Base-by-base conservation (phyloP, 768 basidiomycete species). In the Naematelia aurantialba region DNA sequence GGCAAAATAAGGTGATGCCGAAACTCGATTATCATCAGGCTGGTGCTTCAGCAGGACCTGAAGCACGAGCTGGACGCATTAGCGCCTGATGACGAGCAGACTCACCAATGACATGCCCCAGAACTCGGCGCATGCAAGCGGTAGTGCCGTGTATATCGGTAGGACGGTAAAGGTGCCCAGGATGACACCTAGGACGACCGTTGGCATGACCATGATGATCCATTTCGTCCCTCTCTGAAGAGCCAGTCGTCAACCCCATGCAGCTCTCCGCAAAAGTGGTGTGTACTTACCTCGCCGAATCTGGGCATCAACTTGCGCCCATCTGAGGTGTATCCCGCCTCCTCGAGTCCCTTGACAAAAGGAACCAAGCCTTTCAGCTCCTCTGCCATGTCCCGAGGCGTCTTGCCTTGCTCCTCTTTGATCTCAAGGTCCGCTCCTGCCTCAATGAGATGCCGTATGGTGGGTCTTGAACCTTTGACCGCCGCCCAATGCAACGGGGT, bases 401-500 rank as follows among this genome's bases (percentile, higher is more conserved):
- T 93, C 71, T 96, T 85, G 5, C 89, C 89, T 53, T 87, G 85
- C 10, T 82, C 83, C 66, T 96, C 92, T 69, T 88, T 89, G 5
- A 86, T 85, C 31, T 80, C 81, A 21, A 94, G 78, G 71, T 91
- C 89, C 0, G 86, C 89, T 0, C 91, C 94, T 42, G 87, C 88
- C 69, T 92, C 89, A 19, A 96, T 76, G 14, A 99, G 79, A 49
- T 87, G 83, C 46, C 88, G 83, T 51, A 99, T 94, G 70, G 89
- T 89, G 5, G 86, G 81, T 60, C 87, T 82, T 74, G 92, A 94
- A n/a, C 92, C 96, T 56, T 92, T 83, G 3, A 98, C 94, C 29
- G 93, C 93, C 1, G 91, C 93, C 96, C 96, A 98, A 71, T 99
- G 96, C 31, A 99, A 80, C 1, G 94, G 89, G 0, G 90, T 83